phyloP scores from a whole-genome alignment of 768 basidiomycete genomes.

The Lentinula raphanica region DNA sequence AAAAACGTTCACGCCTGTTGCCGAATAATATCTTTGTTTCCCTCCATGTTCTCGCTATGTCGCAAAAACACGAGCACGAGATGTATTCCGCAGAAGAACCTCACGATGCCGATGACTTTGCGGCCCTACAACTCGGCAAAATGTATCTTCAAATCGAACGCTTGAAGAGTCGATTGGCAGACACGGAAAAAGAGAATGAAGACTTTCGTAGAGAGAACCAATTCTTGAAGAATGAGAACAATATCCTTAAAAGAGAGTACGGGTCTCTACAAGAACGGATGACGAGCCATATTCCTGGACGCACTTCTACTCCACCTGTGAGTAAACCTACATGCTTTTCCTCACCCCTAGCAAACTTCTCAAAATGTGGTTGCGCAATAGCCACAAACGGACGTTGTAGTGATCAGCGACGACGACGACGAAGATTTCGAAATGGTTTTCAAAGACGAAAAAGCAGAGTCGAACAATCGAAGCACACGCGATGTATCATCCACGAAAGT shows the following conservation, averaged over 20 bases:
- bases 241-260: too few relatives aligned
- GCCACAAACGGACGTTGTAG: neutral
- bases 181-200: neutral
- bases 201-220: too few relatives aligned
- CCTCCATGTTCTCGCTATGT: neutral
- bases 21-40: neutral
- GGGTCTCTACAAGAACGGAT: neutral
- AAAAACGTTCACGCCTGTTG: neutral
- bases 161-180: neutral
- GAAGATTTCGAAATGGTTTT: neutral
- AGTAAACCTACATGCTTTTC: neutral
- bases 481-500: too few relatives aligned
- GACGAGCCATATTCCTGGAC: neutral
- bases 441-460: neutral
- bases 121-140: neutral
- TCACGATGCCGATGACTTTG: neutral
- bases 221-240: too few relatives aligned
- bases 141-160: neutral
- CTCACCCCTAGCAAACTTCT: neutral
- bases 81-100: neutral
- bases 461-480: too few relatives aligned
- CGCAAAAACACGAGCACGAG: neutral
- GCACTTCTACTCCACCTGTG: neutral
- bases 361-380: neutral
- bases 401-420: neutral